Percentiles rank a stretch among this genome's conserved stretches.
These are phyloP conservation scores for Populus hybrid DNA, from an alignment of 441 rosid genomes.

Conservation along the genomic window DNA sequence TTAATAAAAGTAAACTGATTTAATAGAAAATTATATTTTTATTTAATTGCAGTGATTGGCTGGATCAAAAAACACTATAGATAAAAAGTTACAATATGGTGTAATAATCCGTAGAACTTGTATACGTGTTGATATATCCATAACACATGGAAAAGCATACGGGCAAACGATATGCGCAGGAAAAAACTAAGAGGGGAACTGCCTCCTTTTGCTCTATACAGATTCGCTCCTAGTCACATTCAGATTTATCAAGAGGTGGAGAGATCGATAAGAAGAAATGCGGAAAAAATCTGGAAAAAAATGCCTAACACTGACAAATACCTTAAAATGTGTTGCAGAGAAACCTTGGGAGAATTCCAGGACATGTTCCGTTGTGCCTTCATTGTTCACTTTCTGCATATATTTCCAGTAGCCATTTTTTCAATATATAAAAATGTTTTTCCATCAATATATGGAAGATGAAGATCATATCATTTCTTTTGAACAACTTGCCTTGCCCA, in stretches of 20 bases:
- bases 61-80: neutral
- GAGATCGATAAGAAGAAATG: neutral
- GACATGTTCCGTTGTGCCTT: slow-evolving; percentile 35
- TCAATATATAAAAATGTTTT: neutral
- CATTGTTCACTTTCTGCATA: slow-evolving; percentile 32
- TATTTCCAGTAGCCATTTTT: slow-evolving; percentile 5
- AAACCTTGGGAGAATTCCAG: slow-evolving; percentile 43
- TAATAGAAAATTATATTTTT: neutral
- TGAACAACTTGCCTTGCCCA: slow-evolving; percentile 41
- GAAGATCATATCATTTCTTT: too few relatives aligned
- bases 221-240: neutral
- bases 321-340: slow-evolving; percentile 48
- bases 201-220: neutral
- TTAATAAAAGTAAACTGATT: neutral
- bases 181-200: neutral
- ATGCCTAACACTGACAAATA: neutral
- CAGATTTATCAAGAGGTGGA: neutral
- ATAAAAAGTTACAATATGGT: neutral
- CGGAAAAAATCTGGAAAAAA: neutral
- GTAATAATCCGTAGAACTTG: neutral
- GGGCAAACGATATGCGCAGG: neutral
- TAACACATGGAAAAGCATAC: neutral
- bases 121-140: neutral
- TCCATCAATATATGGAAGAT: neutral
- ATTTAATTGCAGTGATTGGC: neutral